These are phyloP conservation scores for Scheffersomyces titani DNA, from an alignment of 1,139 yeast species.

Conservation along the genomic window DNA sequence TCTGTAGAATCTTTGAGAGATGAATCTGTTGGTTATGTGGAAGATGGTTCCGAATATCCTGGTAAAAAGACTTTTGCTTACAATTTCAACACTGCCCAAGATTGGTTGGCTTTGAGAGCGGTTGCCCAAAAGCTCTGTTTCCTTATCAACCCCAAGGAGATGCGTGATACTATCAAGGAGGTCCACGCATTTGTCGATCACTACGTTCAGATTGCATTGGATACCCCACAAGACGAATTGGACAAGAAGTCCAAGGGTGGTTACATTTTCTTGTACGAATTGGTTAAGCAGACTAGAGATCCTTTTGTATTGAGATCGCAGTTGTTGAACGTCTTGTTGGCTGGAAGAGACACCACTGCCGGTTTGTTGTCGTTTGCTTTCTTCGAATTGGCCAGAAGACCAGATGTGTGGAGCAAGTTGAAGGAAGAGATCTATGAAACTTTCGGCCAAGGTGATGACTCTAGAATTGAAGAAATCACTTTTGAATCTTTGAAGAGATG, in stretches of 20 bases:
- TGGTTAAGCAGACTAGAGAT: constrained; percentile 46
- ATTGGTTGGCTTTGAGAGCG: constrained; percentile 28
- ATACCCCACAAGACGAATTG: constrained; percentile 31
- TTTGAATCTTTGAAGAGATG: constrained; percentile 54
- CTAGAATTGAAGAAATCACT: constrained; percentile 32
- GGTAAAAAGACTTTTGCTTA: constrained; percentile 26
- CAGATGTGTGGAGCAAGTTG: constrained; percentile 34
- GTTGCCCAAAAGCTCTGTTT: constrained; percentile 30
- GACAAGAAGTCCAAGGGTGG: constrained; percentile 38
- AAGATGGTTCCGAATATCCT: constrained; percentile 21
- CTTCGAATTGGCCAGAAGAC: constrained; percentile 44
- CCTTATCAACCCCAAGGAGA: constrained; percentile 28
- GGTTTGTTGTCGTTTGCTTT: constrained; percentile 45
- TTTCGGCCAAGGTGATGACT: constrained; percentile 38
- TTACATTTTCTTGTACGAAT: constrained; percentile 45
- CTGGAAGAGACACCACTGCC: constrained; percentile 52
- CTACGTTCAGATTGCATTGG: constrained; percentile 31
- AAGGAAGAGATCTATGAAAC: constrained; percentile 30
- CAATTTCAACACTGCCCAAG: constrained; percentile 35
- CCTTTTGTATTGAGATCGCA: constrained; percentile 45
- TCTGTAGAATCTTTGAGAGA: constrained; percentile 34
- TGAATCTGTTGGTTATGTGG: constrained; percentile 22
- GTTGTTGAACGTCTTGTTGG: constrained; percentile 44
- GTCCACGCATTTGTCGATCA: constrained; percentile 31
- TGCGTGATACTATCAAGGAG: constrained; percentile 21